Base-by-base conservation (phyloP, 345 rosid species). In the Citrus reticulata region DNA sequence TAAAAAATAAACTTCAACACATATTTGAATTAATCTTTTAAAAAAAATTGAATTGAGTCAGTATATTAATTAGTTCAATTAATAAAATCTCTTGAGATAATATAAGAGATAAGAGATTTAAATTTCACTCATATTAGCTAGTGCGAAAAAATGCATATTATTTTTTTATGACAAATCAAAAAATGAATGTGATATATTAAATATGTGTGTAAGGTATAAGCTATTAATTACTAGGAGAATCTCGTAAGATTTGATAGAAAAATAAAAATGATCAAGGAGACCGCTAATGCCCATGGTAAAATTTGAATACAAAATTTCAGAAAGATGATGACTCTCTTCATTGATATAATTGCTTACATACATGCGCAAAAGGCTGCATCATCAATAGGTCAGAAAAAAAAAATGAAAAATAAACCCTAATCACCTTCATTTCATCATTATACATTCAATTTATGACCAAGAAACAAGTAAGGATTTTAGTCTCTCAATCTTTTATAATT, bases 361-460 rank as follows among this genome's bases (percentile, higher is more conserved):
- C 74, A 70, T 70, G 74, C 74, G 74, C 74, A 51, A 51, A 70
- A 70, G 40, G 60, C 61, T 51, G 74, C 74, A 6, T 51, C 61
- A 54, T 39, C 37, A 51, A 51, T 9, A 59, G 60, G 74, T 51
- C 74, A 51, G 39, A 70, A 9, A 8, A 22, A 22, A 22, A 37
- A 9, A 9, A 51, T 1, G 0, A 16, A 4, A 17, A 51, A 51
- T 51, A 17, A 51, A 14, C 17, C 20, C 9, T 13, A 51, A 54
- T 54, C 22, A 54, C 20, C 46, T 66, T 66, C 70, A 35, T 24
- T 66, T 35, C 70, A 66, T 66, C 42, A 66, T 66, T 54, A 42
- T 42, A 69, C 9, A 40, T 40, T 40, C 72, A 69, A 42, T 11
- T 9, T n/a, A 13, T 69, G 55, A 40, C 10, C 70, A 8, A 69